Conservation (phyloP, 1,284 basidiomycete genomes). For the Rhodotorula mucilaginosa region DNA sequence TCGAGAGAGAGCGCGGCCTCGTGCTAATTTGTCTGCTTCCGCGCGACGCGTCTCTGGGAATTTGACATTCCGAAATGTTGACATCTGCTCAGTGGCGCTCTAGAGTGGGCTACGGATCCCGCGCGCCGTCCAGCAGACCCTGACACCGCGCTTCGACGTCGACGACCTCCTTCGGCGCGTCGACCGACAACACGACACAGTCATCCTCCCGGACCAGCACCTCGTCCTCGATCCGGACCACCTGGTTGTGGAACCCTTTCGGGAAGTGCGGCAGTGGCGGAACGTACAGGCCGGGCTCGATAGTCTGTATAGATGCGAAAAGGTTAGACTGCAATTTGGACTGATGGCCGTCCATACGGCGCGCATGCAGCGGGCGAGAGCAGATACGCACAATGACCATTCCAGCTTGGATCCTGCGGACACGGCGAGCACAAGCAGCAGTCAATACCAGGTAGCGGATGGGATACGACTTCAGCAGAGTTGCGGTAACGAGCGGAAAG, state of each 20-base stretch:
- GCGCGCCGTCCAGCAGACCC: slow-evolving; percentile 50
- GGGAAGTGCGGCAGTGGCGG: slow-evolving; percentile 74
- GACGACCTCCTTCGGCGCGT: slow-evolving; percentile 84
- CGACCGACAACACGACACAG: slow-evolving; percentile 66
- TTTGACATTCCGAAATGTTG: slow-evolving; percentile 4
- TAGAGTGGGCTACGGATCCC: not conserved
- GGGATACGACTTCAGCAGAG: no score
- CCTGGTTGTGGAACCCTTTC: slow-evolving; percentile 79
- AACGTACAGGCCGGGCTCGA: slow-evolving; percentile 61
- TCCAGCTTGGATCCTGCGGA: slow-evolving; percentile 62
- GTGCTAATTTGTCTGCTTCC: not conserved
- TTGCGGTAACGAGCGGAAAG: not conserved
- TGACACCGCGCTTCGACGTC: slow-evolving; percentile 87
- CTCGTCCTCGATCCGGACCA: slow-evolving; percentile 90
- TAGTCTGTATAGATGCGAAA: slow-evolving; percentile 10
- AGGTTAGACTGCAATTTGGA: not conserved
- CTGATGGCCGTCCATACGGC: not conserved
- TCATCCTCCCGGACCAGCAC: slow-evolving; percentile 70
- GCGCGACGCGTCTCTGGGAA: not conserved
- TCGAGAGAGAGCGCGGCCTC: no score
- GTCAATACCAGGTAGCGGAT: not conserved
- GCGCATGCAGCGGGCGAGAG: not conserved
- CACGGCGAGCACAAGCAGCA: not conserved
- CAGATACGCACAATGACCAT: slow-evolving; percentile 70
- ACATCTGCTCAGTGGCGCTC: not conserved